Percentiles rank a stretch among this genome's conserved stretches.
Conservation (phyloP, 164 flowering plant species). For the Vitis vinifera region ASM3070453v1 NC_081822.1:5255001-5255500, state of each 20-base stretch:
- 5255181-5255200: not conserved
- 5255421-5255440: slow-evolving; percentile 61
- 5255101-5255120: not conserved
- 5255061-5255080: no score
- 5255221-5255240: not conserved
- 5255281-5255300: slow-evolving; percentile 34
- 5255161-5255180: not conserved
- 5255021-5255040: no score
- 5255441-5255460: slow-evolving; percentile 56
- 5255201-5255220: not conserved
- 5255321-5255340: slow-evolving; percentile 20
- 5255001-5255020: no score
- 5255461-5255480: slow-evolving; percentile 30
- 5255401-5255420: slow-evolving; percentile 72
- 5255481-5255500: slow-evolving; percentile 58
- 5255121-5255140: not conserved
- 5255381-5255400: slow-evolving; percentile 37
- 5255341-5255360: slow-evolving; percentile 15
- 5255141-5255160: not conserved
- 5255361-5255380: slow-evolving; percentile 16
- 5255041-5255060: no score
- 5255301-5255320: slow-evolving; percentile 73
- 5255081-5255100: no score
- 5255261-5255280: not conserved
- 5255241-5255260: not conserved